Conservation (phyloP, 176 grass and related monocot species). For the Oryza coarctata region DNA sequence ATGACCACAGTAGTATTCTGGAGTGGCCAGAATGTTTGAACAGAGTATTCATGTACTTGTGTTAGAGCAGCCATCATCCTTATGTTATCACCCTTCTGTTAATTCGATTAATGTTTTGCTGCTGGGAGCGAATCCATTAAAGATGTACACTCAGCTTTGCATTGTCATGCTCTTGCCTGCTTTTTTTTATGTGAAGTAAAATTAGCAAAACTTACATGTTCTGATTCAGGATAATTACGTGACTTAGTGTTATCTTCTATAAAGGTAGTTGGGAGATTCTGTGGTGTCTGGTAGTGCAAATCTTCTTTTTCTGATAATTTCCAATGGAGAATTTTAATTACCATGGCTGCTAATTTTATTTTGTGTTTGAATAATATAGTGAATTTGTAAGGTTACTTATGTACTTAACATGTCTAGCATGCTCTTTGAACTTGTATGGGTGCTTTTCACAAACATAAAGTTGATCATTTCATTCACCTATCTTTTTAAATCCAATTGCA, state of each 20-base stretch:
- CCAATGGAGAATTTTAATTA: too few species aligned
- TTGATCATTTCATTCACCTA: neutral
- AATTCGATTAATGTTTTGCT: neutral
- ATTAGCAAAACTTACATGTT: neutral
- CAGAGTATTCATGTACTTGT: too few species aligned
- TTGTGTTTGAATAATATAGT: neutral
- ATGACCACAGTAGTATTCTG: conserved; percentile 31
- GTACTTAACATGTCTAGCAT: neutral
- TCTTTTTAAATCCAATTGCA: neutral
- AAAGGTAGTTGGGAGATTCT: neutral
- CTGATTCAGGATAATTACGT: neutral
- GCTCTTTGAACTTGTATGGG: neutral
- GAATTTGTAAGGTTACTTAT: neutral
- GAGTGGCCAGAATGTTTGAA: too few species aligned
- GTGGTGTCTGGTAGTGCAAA: neutral
- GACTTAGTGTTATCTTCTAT: neutral
- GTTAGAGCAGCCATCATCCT: neutral
- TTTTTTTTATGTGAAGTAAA: neutral
- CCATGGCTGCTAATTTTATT: neutral
- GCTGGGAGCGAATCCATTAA: neutral
- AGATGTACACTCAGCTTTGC: neutral
- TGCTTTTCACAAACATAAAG: neutral
- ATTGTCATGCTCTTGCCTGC: neutral
- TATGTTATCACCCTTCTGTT: neutral
- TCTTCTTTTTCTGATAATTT: too few species aligned